Evolutionary conservation across 495 filamentous ascomycete genomes (phyloP).

Genomic region (Aspergillus sclerotiicarbonarius): DNA sequence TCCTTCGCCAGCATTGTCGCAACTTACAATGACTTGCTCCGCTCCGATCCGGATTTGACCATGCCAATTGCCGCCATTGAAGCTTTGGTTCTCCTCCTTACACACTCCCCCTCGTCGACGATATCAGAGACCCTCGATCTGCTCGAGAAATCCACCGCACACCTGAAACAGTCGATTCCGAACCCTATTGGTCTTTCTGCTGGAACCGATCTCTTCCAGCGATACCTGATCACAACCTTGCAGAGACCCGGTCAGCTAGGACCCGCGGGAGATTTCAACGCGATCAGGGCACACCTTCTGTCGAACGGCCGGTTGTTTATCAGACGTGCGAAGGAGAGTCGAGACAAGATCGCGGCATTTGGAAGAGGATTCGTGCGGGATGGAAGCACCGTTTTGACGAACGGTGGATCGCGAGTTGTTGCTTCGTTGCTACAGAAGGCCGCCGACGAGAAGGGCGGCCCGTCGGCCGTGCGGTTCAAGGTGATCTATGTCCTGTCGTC

Average conservation of each 20-base stretch:
- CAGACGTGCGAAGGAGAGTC: constrained; percentile 76
- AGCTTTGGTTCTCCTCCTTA: constrained; percentile 79
- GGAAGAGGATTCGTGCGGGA: constrained; percentile 76
- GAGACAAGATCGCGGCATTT: constrained; percentile 75
- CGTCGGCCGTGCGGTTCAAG: constrained; percentile 63
- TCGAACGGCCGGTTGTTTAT: constrained; percentile 84
- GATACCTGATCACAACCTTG: constrained; percentile 77
- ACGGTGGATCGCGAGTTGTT: constrained; percentile 82
- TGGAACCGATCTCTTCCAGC: constrained; percentile 92
- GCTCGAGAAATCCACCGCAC: constrained; percentile 68
- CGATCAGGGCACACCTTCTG: constrained; percentile 76
- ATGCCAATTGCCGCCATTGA: constrained; percentile 97
- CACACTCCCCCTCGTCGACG: constrained; percentile 71
- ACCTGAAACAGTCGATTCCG: constrained; percentile 69
- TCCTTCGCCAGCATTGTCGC: constrained; percentile 49
- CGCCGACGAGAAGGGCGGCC: constrained; percentile 59
- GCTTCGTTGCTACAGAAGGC: constrained; percentile 71
- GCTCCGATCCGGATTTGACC: constrained; percentile 75
- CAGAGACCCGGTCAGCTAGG: constrained; percentile 53
- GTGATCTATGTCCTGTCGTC: constrained; percentile 74
- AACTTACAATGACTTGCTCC: constrained; percentile 58
- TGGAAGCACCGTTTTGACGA: constrained; percentile 76
- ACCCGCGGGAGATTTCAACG: constrained; percentile 69
- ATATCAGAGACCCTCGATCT: constrained; percentile 91
- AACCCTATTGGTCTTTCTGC: constrained; percentile 90